phyloP scores from a whole-genome alignment of 352 stramenopile species.

The Globisporangium rhizosaccharum region DNA sequence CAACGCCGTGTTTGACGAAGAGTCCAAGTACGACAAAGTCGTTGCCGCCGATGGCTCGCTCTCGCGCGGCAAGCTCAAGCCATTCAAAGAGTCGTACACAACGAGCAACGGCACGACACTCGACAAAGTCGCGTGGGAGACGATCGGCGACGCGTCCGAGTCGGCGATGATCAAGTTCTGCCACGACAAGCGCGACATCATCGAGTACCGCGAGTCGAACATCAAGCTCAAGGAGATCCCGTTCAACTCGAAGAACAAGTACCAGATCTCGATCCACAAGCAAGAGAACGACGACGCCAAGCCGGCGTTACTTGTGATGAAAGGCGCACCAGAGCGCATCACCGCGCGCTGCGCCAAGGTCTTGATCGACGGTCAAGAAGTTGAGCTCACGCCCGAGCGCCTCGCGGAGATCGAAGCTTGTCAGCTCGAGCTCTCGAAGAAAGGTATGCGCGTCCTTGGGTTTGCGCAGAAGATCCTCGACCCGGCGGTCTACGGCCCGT shows the following conservation, averaged over 20 bases:
- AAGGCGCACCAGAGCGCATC: slow-evolving; percentile 90
- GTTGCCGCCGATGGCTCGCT: slow-evolving; percentile 36
- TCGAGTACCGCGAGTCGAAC: slow-evolving; percentile 19
- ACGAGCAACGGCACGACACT: slow-evolving; percentile 33
- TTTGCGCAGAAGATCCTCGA: slow-evolving; percentile 62
- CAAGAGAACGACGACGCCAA: slow-evolving; percentile 27
- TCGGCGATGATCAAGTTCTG: slow-evolving; percentile 87
- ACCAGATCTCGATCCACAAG: slow-evolving; percentile 70
- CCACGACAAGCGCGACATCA: slow-evolving; percentile 44
- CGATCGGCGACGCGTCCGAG: slow-evolving; percentile 74
- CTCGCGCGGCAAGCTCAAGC: slow-evolving; percentile 38
- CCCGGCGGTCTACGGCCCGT: slow-evolving; percentile 30
- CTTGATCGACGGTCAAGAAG: slow-evolving; percentile 31
- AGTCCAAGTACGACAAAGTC: slow-evolving; percentile 74
- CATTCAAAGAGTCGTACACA: slow-evolving; percentile 51
- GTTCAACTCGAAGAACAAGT: slow-evolving; percentile 87
- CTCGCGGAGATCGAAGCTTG: slow-evolving; percentile 60
- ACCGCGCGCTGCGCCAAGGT: slow-evolving; percentile 70
- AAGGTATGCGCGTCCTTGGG: slow-evolving; percentile 61
- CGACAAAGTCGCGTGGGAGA: slow-evolving; percentile 51
- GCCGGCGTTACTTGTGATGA: slow-evolving; percentile 44
- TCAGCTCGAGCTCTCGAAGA: slow-evolving; percentile 54
- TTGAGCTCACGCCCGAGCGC: slow-evolving; percentile 92
- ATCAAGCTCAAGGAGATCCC: slow-evolving; percentile 62
- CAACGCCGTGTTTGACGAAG: slow-evolving; percentile 73